Conservation (phyloP, 495 filamentous ascomycete genomes). For the Talaromyces nanjingensis region DNA sequence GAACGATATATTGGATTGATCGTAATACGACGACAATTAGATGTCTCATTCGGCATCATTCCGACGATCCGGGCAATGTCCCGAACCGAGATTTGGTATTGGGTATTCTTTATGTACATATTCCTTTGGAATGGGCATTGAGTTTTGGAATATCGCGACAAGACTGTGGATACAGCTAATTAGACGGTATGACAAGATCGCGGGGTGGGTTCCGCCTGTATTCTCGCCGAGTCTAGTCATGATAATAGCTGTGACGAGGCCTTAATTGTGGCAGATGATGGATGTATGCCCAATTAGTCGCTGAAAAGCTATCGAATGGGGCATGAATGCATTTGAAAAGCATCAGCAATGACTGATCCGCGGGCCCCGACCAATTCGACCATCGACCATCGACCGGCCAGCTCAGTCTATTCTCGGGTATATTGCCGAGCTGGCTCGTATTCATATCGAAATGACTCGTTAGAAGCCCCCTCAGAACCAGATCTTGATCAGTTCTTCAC, state of each 20-base stretch:
- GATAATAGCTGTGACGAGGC: neutral
- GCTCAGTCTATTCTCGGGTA: neutral
- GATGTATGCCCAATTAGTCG: neutral
- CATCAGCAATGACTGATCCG: neutral
- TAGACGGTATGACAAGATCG: neutral
- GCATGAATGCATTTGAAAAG: neutral
- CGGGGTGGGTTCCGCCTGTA: neutral
- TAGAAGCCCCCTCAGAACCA: conserved; percentile 49
- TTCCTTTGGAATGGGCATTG: neutral
- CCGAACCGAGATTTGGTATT: neutral
- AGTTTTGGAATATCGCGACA: neutral
- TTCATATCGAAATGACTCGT: neutral
- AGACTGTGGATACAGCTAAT: neutral
- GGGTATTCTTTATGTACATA: neutral
- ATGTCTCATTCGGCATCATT: neutral
- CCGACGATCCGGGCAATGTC: neutral
- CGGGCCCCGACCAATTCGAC: neutral
- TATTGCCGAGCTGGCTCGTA: neutral
- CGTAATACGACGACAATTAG: neutral
- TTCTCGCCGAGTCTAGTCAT: neutral
- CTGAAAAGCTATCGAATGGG: neutral
- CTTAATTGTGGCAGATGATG: neutral
- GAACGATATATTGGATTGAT: neutral
- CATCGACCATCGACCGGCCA: neutral
- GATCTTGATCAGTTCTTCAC: conserved; percentile 72